Percentiles rank a stretch among this genome's conserved stretches.
These are phyloP conservation scores for Glutinoglossum americanum DNA, from an alignment of 495 filamentous ascomycete genomes.

Conservation along the genomic window DNA sequence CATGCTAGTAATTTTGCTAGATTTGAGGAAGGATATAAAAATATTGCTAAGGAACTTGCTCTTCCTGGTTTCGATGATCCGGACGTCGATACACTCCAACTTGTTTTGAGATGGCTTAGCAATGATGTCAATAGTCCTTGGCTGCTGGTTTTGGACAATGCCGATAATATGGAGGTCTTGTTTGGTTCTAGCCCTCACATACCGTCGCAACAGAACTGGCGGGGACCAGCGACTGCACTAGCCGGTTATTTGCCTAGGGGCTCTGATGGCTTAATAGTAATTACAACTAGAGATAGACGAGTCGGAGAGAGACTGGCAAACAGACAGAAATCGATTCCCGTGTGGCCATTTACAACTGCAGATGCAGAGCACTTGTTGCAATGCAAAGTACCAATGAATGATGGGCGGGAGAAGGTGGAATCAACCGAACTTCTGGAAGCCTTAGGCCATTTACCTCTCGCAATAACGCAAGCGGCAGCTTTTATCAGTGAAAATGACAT, in stretches of 20 bases:
- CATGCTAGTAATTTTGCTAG: slow-evolving; percentile 16
- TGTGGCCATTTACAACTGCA: slow-evolving; percentile 5
- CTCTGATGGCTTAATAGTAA: slow-evolving; percentile 7
- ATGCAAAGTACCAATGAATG: slow-evolving; percentile 7
- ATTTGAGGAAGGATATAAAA: slow-evolving; percentile 24
- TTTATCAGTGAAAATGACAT: slow-evolving; percentile 24
- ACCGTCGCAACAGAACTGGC: not conserved
- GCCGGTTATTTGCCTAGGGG: slow-evolving; percentile 8
- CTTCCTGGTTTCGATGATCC: slow-evolving; percentile 5
- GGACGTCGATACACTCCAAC: slow-evolving; percentile 10
- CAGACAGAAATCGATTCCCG: slow-evolving; percentile 5
- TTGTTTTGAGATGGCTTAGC: slow-evolving; percentile 1
- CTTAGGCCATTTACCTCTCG: slow-evolving; percentile 24
- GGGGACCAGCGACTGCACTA: not conserved
- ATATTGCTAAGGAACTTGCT: slow-evolving; percentile 15
- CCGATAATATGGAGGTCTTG: slow-evolving; percentile 5
- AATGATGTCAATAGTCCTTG: not conserved
- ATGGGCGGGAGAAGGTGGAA: not conserved
- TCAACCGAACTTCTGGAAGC: slow-evolving; percentile 12
- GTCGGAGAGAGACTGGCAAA: slow-evolving; percentile 1
- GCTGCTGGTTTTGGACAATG: slow-evolving; percentile 8
- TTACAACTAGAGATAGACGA: slow-evolving; percentile 8
- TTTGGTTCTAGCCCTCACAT: not conserved
- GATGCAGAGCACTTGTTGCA: slow-evolving; percentile 13
- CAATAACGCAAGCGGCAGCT: slow-evolving; percentile 25